These are phyloP conservation scores for Malassezia yamatoensis DNA, from an alignment of 1,284 basidiomycete genomes.

Conservation along the genomic window DNA sequence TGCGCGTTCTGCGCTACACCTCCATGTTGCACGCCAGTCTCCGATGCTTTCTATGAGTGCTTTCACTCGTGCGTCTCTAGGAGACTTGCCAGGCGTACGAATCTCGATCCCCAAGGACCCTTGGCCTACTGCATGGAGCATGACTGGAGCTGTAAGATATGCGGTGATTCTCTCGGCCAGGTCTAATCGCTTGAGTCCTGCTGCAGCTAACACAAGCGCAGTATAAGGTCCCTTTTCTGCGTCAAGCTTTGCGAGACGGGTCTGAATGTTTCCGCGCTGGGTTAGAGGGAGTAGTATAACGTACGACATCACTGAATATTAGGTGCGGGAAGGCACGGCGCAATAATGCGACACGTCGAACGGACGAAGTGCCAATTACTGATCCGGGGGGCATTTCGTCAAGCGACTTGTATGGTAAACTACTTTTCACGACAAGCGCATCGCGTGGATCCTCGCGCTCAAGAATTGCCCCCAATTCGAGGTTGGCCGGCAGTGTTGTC, in stretches of 20 bases:
- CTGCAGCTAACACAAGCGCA: slow-evolving; percentile 84
- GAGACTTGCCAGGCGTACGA: slow-evolving; percentile 51
- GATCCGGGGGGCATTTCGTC: slow-evolving; percentile 78
- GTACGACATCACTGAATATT: slow-evolving; percentile 76
- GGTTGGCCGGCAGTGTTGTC: slow-evolving; percentile 71
- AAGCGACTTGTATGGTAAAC: slow-evolving; percentile 59
- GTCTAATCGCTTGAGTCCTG: slow-evolving; percentile 76
- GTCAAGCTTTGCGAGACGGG: slow-evolving; percentile 84
- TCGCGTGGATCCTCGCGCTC: slow-evolving; percentile 84
- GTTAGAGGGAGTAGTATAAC: slow-evolving; percentile 45
- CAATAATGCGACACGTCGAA: slow-evolving; percentile 82
- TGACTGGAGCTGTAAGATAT: slow-evolving; percentile 60
- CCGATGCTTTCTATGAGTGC: slow-evolving; percentile 35
- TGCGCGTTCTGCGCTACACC: slow-evolving; percentile 59
- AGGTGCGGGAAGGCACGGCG: slow-evolving; percentile 68
- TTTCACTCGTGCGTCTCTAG: slow-evolving; percentile 35
- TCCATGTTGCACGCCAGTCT: slow-evolving; percentile 40
- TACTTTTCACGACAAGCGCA: slow-evolving; percentile 74
- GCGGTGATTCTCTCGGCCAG: slow-evolving; percentile 65
- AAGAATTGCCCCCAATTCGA: slow-evolving; percentile 72
- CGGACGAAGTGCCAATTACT: slow-evolving; percentile 86
- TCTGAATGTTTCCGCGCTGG: slow-evolving; percentile 51
- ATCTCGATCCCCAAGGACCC: slow-evolving; percentile 85
- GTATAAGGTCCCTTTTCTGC: slow-evolving; percentile 69
- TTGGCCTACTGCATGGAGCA: slow-evolving; percentile 86